Evolutionary conservation across 2,329 filamentous ascomycete genomes (phyloP), one percentile per base, ranked within the genome.

Genomic region (Hypoxylon sp.): DNA sequence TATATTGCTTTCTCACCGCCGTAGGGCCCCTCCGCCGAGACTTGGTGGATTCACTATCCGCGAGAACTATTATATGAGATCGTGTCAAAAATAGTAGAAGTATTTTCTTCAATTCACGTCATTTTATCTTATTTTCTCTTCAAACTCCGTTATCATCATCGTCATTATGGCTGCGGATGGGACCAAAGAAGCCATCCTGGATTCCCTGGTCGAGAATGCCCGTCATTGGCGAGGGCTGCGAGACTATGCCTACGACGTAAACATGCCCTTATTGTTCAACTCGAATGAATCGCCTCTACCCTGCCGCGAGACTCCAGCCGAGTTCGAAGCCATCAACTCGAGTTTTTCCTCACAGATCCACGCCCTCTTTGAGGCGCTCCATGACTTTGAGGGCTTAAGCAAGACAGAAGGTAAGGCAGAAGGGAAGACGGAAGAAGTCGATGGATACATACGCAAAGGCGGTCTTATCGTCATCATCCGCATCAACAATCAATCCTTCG

Each of bases 301-400:
- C 50, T 62, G 50, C 27, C 59, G 59, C 40, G 59, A 61, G 27
- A 62, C 50, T 27, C 35, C 40, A 40, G 40, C 40, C 14, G 50
- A 62, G 50, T 55, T 62, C 20, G 30, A 54, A 62, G 59, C 27
- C 8, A 55, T 62, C 30, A 62, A 62, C 42, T 56, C 42, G 11
- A 62, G 59, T 31, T 56, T 62, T 50, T 49, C 50, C 50, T 62
- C 50, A 20, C 59, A 62, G 59, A 56, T 62, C 5, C 59, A 62
- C 17, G 37, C 51, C 30, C 50, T 56, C 11, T 62, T 62, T 62
- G 59, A 55, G 40, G 50, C 59, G 17, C 40, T 55, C 13, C 40
- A 31, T 49, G 59, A 62, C 1, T 40, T 62, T 35, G 59, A 62
- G 31, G 20, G 31, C 25, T 42, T 56, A 49, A 49, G 30, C 10